These are phyloP conservation scores for Pholiota molesta DNA, from an alignment of 768 basidiomycete genomes.

Conservation along the genomic window DNA sequence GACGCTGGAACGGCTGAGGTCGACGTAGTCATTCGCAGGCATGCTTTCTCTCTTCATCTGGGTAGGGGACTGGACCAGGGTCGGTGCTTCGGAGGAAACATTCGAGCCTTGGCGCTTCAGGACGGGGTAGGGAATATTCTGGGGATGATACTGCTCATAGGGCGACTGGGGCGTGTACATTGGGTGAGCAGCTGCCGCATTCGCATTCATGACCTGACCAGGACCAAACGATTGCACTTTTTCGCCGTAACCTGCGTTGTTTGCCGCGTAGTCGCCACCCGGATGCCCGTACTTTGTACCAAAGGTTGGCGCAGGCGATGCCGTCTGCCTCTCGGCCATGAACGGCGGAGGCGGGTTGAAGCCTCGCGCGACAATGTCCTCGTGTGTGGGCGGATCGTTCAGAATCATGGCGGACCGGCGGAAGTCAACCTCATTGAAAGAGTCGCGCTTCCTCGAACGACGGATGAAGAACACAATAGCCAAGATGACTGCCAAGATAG, in stretches of 20 bases:
- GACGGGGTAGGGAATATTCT: conserved; percentile 18
- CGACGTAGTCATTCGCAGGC: conserved; percentile 54
- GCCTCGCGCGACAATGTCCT: conserved; percentile 40
- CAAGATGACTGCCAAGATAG: conserved; percentile 42
- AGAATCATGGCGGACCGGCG: conserved; percentile 65
- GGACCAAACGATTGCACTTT: conserved; percentile 36
- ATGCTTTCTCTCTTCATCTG: conserved; percentile 14
- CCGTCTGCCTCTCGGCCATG: conserved; percentile 57
- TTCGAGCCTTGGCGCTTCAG: conserved; percentile 21
- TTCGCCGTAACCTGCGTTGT: conserved; percentile 22
- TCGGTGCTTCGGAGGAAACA: conserved; percentile 10
- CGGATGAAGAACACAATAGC: conserved; percentile 50
- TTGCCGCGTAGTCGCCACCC: conserved; percentile 25
- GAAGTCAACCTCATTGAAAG: conserved; percentile 61
- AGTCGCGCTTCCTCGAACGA: conserved; percentile 42
- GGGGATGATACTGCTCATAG: conserved; percentile 17
- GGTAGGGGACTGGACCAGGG: background rate
- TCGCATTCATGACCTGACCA: conserved; percentile 34
- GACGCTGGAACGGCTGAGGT: conserved; percentile 68
- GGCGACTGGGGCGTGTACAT: conserved; percentile 23
- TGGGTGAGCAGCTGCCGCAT: conserved; percentile 17
- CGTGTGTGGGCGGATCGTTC: conserved; percentile 51
- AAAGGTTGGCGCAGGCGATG: conserved; percentile 36
- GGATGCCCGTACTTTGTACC: conserved; percentile 34
- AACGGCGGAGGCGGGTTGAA: conserved; percentile 63